Base-by-base conservation (phyloP, 495 filamentous ascomycete species). In the Podospora australis region DNA sequence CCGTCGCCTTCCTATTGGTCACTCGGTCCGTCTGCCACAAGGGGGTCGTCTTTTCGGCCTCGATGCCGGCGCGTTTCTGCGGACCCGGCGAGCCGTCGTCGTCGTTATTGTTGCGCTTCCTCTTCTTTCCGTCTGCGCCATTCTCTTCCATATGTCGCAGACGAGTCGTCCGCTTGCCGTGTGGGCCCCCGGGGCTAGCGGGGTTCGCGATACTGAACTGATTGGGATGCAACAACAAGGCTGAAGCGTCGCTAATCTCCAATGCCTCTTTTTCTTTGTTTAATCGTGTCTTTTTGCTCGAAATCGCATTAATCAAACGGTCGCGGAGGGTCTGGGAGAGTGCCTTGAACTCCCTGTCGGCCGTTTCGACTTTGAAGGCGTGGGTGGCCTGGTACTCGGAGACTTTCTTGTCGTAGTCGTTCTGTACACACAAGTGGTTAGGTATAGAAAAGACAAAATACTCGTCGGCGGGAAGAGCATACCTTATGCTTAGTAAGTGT, bases 171-270 rank as follows among this genome's bases (percentile, higher is more conserved):
- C 90, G 78, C 56, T 88, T 88, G 50, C 80, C 81, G 58, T 90
- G 86, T 19, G 84, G 72, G 26, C 86, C 86, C 39, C 89, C 86
- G 9, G 90, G 87, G 62, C 86, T 90, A 13, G 84, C 70, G 21
- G 82, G 82, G 62, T 87, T 86, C 54, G 80, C 82, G 49, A 95
- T 80, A 64, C 83, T 86, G 67, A 90, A 96, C 60, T 98, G 92
- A 53, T 84, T 91, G 11, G 94, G 90, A 57, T 97, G 88, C 6
- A 95, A 78, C 24, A 96, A 81, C 4, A 94, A 78, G 10, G 92
- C 87, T 54, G 86, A 94, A 49, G 80, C 84, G 57, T 97, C 94
- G 11, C 83, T 79, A 28, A 96, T 87, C 53, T 97, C 92, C 28
- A 94, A 55, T 68, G 70, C 69, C 53, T 97, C 94, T 61, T 95